A percentile compares a stretch with the other conserved stretches of the same genome.
phyloP scores from a whole-genome alignment of 805 yeast genomes.

The Lachancea sp. region DNA sequence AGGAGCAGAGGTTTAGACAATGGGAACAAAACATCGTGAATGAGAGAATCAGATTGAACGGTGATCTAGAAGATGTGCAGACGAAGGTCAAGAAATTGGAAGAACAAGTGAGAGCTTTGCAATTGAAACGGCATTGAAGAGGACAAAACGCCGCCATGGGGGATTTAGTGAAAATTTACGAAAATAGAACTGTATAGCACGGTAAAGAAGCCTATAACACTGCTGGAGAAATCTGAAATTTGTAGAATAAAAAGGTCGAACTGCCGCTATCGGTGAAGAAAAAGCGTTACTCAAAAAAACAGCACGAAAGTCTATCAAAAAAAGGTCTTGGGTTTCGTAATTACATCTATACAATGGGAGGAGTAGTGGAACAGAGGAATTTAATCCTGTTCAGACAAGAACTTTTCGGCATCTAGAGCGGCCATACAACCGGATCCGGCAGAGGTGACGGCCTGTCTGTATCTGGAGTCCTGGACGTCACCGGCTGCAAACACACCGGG shows the following conservation, averaged over 20 bases:
- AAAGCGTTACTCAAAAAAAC: too few species aligned
- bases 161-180: too few species aligned
- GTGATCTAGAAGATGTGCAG: conserved; percentile 88
- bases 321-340: too few species aligned
- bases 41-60: conserved; percentile 89
- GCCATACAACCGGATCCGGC: conserved; percentile 99
- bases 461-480: conserved; percentile 94
- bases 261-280: too few species aligned
- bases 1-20: conserved; percentile 94
- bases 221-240: too few species aligned
- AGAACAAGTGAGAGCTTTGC: conserved; percentile 63
- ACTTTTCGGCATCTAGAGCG: conserved; percentile 89
- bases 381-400: conserved; percentile 53
- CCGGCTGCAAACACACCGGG: conserved; percentile 97
- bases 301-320: too few species aligned
- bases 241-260: too few species aligned
- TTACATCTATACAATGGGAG: background rate
- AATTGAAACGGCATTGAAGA: conserved; percentile 25
- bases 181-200: too few species aligned
- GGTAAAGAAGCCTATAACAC: too few species aligned
- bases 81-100: conserved; percentile 65
- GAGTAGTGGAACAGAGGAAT: background rate
- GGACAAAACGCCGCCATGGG: too few species aligned
- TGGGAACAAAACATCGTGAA: conserved; percentile 97
- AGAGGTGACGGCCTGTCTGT: conserved; percentile 98